Conservation (phyloP, 371 early-diverging fungal genomes). For the Mortierella sp. region DNA sequence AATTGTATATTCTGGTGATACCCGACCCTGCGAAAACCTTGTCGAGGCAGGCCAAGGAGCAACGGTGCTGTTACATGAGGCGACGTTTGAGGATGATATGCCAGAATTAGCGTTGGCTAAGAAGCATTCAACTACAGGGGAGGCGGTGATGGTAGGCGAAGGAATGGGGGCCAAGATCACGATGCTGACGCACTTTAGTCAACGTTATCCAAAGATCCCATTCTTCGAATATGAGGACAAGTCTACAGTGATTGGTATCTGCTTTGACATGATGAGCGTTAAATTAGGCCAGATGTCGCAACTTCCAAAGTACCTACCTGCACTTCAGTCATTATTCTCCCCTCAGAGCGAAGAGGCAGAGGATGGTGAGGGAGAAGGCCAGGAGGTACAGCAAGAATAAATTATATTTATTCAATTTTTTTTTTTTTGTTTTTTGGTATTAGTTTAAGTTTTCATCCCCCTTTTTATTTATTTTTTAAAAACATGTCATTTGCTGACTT, state of each 20-base stretch:
- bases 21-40: slow-evolving; percentile 88
- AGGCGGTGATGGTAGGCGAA: slow-evolving; percentile 89
- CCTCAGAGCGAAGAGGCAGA: slow-evolving; percentile 61
- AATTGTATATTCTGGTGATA: slow-evolving; percentile 96
- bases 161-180: slow-evolving; percentile 85
- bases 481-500: slow-evolving; percentile 55
- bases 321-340: slow-evolving; percentile 67
- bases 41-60: slow-evolving; percentile 78
- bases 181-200: slow-evolving; percentile 98
- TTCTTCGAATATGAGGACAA: slow-evolving; percentile 58
- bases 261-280: slow-evolving; percentile 88
- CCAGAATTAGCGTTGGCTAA: slow-evolving; percentile 86
- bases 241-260: slow-evolving; percentile 73
- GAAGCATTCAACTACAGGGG: slow-evolving; percentile 91
- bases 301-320: slow-evolving; percentile 70
- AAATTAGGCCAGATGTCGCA: slow-evolving; percentile 69
- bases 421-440: background rate
- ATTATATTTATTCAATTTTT: background rate
- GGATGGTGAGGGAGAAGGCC: slow-evolving; percentile 55
- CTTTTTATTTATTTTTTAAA: no score
- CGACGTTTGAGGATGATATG: slow-evolving; percentile 92
- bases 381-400: slow-evolving; percentile 5
- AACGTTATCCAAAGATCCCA: slow-evolving; percentile 93
- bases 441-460: no score
- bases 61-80: slow-evolving; percentile 96